Conservation (phyloP, 495 filamentous ascomycete genomes). For the Hypoxylon intermedium region DNA sequence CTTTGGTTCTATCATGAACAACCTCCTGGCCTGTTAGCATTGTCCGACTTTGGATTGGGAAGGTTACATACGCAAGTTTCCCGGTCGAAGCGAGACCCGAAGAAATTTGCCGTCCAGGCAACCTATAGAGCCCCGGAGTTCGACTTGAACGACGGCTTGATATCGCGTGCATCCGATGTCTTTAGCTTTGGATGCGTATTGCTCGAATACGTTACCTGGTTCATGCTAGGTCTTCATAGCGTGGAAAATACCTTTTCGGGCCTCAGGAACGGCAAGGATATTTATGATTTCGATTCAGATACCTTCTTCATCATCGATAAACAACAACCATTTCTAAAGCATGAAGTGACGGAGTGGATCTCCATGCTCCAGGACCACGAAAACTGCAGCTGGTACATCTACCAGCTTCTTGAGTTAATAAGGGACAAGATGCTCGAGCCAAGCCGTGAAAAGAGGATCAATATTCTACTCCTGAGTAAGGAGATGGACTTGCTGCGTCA, state of each 20-base stretch:
- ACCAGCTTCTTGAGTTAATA: constrained; percentile 29
- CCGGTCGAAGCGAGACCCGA: constrained; percentile 26
- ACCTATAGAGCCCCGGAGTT: constrained; percentile 34
- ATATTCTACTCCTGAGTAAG: neutral
- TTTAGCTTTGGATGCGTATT: constrained; percentile 34
- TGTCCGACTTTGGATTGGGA: constrained; percentile 31
- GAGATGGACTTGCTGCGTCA: constrained; percentile 11
- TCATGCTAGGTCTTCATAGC: constrained; percentile 11
- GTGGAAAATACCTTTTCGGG: constrained; percentile 9
- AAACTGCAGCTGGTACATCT: constrained; percentile 20
- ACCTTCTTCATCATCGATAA: constrained; percentile 24
- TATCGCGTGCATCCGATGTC: constrained; percentile 33
- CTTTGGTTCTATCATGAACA: constrained; percentile 40
- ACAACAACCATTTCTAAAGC: constrained; percentile 20
- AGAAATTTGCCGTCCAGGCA: neutral
- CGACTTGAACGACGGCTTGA: constrained; percentile 7
- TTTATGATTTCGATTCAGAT: constrained; percentile 16
- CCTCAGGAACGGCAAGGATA: neutral
- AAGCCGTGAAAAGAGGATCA: constrained; percentile 8
- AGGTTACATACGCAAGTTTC: constrained; percentile 29
- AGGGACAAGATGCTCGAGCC: constrained; percentile 27
- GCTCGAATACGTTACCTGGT: constrained; percentile 30
- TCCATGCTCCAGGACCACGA: constrained; percentile 7
- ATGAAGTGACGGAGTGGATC: constrained; percentile 13
- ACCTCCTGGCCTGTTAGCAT: neutral